Evolutionary conservation across 2,329 filamentous ascomycete species (phyloP), one percentile per base, ranked within the genome.

Genomic region (Beauveria brongniartii): DNA sequence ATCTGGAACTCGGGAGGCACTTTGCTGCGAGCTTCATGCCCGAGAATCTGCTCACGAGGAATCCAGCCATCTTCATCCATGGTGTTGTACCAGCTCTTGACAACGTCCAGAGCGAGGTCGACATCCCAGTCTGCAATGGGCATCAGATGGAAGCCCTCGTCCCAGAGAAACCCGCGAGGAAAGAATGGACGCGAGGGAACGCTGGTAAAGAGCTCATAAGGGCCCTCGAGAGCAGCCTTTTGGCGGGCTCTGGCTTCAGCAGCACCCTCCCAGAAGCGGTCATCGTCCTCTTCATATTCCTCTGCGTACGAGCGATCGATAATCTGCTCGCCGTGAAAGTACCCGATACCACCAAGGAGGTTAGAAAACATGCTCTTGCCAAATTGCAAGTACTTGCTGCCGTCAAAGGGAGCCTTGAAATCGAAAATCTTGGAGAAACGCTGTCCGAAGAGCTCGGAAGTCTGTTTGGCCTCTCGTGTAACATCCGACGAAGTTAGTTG

Each of bases 51-150:
- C 77, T 99, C 94, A 56, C 94, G 88, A 3, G 88, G 91, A 70
- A 99, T 97, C 94, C 94, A 99, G 59, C 94, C 94, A 72, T 97
- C 92, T 18, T 94, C 89, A 66, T 99, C 94, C 84, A 97, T 96
- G 20, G 96, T 83, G 65, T 88, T 91, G 77, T 95, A 95, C 94
- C 94, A 99, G 74, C 91, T 96, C 76, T 89, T 90, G 64, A 97
- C 83, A 65, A 99, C 91, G 64, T 97, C 91, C 34, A 89, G 77
- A 3, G 90, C 87, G 56, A 97, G 81, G 69, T 97, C 92, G 57
- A 92, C 85, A 71, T 99, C 94, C 90, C 92, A 99, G 66, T 99
- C 93, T 22, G 91, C 83, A 59, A 99, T 87, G 1, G 92, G 92
- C 53, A 96, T 79, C 41, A 99, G 79, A 70, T 99, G 94, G 75